phyloP scores from a whole-genome alignment of 1,284 basidiomycete genomes.

The Irpex sp. region DNA sequence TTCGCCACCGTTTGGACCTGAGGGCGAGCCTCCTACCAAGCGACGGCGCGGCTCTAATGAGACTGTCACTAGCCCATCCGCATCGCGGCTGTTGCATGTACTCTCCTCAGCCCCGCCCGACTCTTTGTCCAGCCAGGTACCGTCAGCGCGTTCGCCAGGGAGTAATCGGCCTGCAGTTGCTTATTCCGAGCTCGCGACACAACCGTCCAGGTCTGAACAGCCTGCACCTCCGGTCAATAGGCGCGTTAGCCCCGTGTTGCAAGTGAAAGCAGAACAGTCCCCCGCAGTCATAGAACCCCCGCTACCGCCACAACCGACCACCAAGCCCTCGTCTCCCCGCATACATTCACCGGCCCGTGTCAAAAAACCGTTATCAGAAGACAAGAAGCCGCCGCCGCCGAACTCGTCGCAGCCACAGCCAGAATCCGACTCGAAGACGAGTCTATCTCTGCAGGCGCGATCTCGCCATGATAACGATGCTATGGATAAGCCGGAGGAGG shows the following conservation, averaged over 20 bases:
- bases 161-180: no score
- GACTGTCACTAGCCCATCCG: background rate
- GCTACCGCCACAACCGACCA: background rate
- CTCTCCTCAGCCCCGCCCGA: background rate
- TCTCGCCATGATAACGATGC: background rate
- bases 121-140: background rate
- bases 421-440: background rate
- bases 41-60: conserved; percentile 12
- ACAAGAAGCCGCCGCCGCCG: background rate
- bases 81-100: background rate
- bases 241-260: background rate
- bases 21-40: conserved; percentile 21
- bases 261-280: background rate
- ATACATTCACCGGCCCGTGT: background rate
- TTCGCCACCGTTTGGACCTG: background rate
- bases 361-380: background rate
- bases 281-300: background rate
- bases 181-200: no score
- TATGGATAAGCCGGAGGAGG: conserved; percentile 6
- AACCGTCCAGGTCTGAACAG: no score
- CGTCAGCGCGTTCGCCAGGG: no score
- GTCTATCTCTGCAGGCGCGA: background rate
- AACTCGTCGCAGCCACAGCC: background rate
- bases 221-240: background rate
- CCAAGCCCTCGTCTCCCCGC: background rate